phyloP scores from a whole-genome alignment of 78 protist genomes.

The Emiliania huxleyi region DNA sequence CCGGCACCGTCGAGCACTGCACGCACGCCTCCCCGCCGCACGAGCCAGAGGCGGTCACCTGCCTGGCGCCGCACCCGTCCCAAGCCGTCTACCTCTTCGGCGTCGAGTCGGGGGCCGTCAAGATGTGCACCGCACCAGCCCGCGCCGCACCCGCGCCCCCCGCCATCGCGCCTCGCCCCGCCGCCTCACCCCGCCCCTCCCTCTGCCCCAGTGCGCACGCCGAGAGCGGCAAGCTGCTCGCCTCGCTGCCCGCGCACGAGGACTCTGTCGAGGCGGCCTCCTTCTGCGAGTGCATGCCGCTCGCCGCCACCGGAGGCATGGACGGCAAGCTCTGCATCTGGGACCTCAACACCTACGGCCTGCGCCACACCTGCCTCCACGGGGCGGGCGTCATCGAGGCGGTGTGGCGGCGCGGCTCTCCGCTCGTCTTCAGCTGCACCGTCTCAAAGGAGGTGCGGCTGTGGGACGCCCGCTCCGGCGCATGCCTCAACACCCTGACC shows the following conservation, averaged over 20 bases:
- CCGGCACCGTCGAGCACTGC: constrained; percentile 18
- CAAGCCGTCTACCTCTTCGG: background rate
- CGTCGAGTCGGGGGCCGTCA: background rate
- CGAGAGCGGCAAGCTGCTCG: background rate
- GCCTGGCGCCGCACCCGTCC: background rate
- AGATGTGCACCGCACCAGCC: background rate
- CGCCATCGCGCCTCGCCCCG: background rate
- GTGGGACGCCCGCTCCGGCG: constrained; percentile 26
- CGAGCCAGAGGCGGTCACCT: background rate
- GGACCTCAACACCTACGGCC: background rate
- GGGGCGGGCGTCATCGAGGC: background rate
- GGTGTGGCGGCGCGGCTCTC: background rate
- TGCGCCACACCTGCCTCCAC: background rate
- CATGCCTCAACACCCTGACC: background rate
- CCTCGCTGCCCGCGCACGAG: background rate
- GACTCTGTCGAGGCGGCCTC: background rate
- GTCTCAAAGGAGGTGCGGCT: background rate
- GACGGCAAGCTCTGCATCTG: constrained; percentile 22
- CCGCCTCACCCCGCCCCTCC: too few relatives aligned
- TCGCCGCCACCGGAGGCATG: background rate
- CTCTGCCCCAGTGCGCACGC: too few relatives aligned
- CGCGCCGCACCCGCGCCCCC: background rate
- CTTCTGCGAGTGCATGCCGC: background rate
- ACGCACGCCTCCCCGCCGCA: background rate
- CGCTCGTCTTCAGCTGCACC: background rate